A percentile compares a stretch with the other conserved stretches of the same genome.
Evolutionary conservation across 2,329 filamentous ascomycete species (phyloP).

Genomic region (Aspergillus ochraceus): DNA sequence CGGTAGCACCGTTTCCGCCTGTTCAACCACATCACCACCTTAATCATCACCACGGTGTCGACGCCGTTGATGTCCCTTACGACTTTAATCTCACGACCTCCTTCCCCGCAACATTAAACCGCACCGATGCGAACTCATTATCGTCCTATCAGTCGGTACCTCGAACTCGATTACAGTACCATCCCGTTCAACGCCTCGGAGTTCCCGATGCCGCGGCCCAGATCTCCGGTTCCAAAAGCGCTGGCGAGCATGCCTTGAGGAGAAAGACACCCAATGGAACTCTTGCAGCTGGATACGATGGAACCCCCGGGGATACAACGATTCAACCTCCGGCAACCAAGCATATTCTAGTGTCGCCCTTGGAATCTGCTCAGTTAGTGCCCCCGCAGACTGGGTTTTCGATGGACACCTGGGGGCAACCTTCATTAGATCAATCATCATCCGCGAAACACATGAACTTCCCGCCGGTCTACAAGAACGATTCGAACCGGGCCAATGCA

Average conservation of each 20-base stretch:
- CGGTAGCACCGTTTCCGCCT: slow-evolving; percentile 46
- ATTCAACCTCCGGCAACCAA: slow-evolving; percentile 76
- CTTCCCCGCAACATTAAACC: slow-evolving; percentile 23
- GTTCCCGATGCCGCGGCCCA: slow-evolving; percentile 27
- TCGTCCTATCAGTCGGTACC: slow-evolving; percentile 27
- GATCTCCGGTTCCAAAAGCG: slow-evolving; percentile 22
- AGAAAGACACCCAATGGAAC: slow-evolving; percentile 95
- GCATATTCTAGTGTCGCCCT: slow-evolving; percentile 73
- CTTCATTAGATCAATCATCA: slow-evolving; percentile 29
- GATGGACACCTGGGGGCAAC: slow-evolving; percentile 34
- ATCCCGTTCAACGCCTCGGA: slow-evolving; percentile 40
- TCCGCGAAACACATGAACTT: slow-evolving; percentile 37
- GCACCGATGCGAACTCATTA: slow-evolving; percentile 27
- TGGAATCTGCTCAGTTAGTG: slow-evolving; percentile 41
- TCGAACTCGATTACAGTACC: slow-evolving; percentile 37
- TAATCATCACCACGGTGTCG: slow-evolving; percentile 31
- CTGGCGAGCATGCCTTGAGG: slow-evolving; percentile 72
- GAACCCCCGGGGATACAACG: slow-evolving; percentile 70
- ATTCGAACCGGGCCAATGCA: slow-evolving; percentile 27
- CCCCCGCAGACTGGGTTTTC: slow-evolving; percentile 32
- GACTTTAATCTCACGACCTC: slow-evolving; percentile 26
- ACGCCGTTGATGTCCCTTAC: slow-evolving; percentile 32
- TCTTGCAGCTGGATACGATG: slow-evolving; percentile 87
- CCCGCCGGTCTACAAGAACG: slow-evolving; percentile 40
- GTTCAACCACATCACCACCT: slow-evolving; percentile 44